phyloP scores from a whole-genome alignment of 192 early-diverging fungal species.

The Lobosporangium transversale region DNA sequence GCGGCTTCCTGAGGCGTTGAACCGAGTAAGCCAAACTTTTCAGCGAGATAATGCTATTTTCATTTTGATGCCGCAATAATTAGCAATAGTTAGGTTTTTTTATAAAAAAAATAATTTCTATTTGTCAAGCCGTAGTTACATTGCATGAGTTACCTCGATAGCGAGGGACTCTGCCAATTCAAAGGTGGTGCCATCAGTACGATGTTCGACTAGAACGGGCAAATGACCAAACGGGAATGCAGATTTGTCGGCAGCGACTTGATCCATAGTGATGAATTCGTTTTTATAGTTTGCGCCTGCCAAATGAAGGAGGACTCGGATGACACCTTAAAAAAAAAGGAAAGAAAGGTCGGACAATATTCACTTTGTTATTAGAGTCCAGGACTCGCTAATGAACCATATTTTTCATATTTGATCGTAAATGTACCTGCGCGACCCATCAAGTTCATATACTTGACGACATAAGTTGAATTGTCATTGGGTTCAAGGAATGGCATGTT shows the following conservation, averaged over 20 bases:
- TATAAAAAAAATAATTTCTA: neutral
- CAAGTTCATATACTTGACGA: constrained; percentile 43
- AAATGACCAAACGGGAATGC: constrained; percentile 37
- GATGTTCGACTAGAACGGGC: constrained; percentile 27
- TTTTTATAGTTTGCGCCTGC: constrained; percentile 30
- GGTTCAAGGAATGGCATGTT: constrained; percentile 3
- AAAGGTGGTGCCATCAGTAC: constrained; percentile 28
- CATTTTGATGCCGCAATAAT: no score
- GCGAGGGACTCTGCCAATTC: constrained; percentile 33
- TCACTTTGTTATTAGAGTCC: neutral
- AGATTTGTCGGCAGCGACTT: constrained; percentile 12
- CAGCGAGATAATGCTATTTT: constrained; percentile 37
- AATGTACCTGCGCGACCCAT: constrained; percentile 36
- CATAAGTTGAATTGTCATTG: constrained; percentile 19
- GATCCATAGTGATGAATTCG: constrained; percentile 17
- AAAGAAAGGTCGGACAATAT: no score
- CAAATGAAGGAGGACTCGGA: constrained; percentile 28
- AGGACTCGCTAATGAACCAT: neutral
- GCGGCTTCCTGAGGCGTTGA: constrained; percentile 30
- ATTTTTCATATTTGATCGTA: neutral
- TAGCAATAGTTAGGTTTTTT: no score
- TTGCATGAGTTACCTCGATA: constrained; percentile 31
- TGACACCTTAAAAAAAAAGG: no score
- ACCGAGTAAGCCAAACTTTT: constrained; percentile 35
- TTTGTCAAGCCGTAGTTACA: neutral